These are phyloP conservation scores for Otatea glauca DNA, from an alignment of 176 grass and related monocot genomes.

Conservation along the genomic window DNA sequence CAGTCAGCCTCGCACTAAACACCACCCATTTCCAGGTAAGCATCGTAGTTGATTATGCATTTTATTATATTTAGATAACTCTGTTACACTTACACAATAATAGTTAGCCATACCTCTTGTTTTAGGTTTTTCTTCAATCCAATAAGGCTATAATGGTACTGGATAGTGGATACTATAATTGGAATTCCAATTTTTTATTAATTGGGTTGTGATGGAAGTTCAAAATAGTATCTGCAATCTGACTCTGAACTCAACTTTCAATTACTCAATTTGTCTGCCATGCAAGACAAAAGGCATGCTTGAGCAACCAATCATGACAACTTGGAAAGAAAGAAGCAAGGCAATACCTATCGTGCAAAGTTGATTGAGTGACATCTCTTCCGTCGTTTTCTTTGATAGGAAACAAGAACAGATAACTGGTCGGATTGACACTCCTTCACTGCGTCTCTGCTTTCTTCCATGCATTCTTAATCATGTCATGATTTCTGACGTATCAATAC, in stretches of 20 bases:
- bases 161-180: not conserved
- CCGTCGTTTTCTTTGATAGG: too few relatives aligned
- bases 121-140: not conserved
- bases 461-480: not conserved
- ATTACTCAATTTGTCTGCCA: not conserved
- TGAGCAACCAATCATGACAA: not conserved
- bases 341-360: not conserved
- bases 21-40: not conserved
- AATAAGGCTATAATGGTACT: not conserved
- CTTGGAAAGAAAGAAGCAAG: constrained; percentile 17
- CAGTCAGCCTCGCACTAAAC: not conserved
- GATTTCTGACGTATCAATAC: not conserved
- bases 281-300: not conserved
- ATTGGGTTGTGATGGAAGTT: not conserved
- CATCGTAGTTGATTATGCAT: not conserved
- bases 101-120: not conserved
- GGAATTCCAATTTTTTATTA: not conserved
- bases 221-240: not conserved
- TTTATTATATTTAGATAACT: not conserved
- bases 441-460: not conserved
- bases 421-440: not conserved
- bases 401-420: not conserved
- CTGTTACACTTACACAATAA: constrained; percentile 6
- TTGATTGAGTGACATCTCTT: not conserved
- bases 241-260: not conserved